Evolutionary conservation across 1,139 yeast genomes (phyloP), one percentile per base, ranked within the genome.

Genomic region (Candida anutae): DNA sequence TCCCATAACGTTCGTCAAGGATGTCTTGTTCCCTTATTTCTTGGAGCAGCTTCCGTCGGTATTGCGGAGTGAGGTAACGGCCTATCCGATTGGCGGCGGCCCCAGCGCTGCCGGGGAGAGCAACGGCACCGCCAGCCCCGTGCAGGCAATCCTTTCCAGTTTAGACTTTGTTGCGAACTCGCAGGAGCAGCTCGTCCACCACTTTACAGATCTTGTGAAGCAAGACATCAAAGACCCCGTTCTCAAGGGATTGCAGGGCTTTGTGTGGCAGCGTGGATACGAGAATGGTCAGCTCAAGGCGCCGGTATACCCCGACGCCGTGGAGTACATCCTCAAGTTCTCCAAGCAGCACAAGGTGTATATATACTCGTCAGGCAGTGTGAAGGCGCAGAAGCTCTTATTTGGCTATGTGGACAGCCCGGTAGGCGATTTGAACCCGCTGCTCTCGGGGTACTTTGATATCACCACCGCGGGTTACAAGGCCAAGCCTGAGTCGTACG

Each of bases 331-430:
- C 31, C 43, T 59, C 29, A 31, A 43, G 2, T 64, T 69, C 59
- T 33, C 51, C 1, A 28, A 29, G 4, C 12, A 28, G 2, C 42
- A 44, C 1, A 55, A 58, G 5, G 60, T 84, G 1, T 83, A 67
- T 47, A 85, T 88, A 13, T 88, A 88, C 53, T 85, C 96, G 0
- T 82, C 94, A n/a, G 97, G 97, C 1, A 79, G 93, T 28, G 74
- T 88, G 19, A 70, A 75, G 32, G 96, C 96, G 0, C 97, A 88
- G 45, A 77, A 77, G 37, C 57, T 87, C 34, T 58, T 88, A 33
- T 84, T 88, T 46, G 66, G 65, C 0, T 71, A 83, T 47, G 88
- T 82, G 5, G 53, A 57, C 25, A 55, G 45, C 21, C 38, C 52
- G 5, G n/a, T n/a, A n/a, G n/a, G n/a, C n/a, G 42, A 82, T 49